Evolutionary conservation across 2,329 filamentous ascomycete species (phyloP), one percentile per base, ranked within the genome.

Genomic region (Hypoxylon sp.): DNA sequence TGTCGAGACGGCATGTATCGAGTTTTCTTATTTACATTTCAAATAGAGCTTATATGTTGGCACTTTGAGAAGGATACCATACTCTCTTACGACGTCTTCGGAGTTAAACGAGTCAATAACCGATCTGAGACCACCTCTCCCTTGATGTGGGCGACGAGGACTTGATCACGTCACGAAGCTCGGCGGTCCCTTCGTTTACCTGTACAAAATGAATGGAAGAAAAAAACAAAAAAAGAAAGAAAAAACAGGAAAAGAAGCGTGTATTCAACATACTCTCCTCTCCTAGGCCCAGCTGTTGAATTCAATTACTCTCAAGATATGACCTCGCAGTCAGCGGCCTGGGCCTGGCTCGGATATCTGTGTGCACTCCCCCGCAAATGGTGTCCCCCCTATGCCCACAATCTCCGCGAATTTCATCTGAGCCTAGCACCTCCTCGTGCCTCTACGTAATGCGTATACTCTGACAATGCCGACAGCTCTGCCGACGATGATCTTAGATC

Each of bases 401-500:
- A 43, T 60, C 52, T 41, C 56, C 51, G 43, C 47, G 47, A 48
- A 35, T 38, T n/a, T 21, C 24, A 31, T 18, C 31, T 29, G 4
- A n/a, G 31, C 31, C 17, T 13, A 27, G 13, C 46, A 23, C 10
- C 24, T 11, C n/a, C n/a, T n/a, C n/a, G n/a, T n/a, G n/a, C n/a
- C 24, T 21, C 38, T 27, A 23, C 13, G 13, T 26, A 18, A 21
- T 29, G 23, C 11, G n/a, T 42, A 55, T 35, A 17, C 18, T 2
- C n/a, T 35, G 21, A 5, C 42, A 40, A 48, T 60, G 57, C 57
- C 52, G 57, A 53, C n/a, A 37, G 11, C 38, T 56, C 43, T 60
- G 38, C 57, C 52, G 57, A 53, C 10, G 29, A 23, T 17, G n/a
- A 29, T 45, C 31, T 24, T 43, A 35, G 33, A 21, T 23, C 48